Base-by-base conservation (phyloP, 1,284 basidiomycete species). In the Fomitopsis pinicola region DNA sequence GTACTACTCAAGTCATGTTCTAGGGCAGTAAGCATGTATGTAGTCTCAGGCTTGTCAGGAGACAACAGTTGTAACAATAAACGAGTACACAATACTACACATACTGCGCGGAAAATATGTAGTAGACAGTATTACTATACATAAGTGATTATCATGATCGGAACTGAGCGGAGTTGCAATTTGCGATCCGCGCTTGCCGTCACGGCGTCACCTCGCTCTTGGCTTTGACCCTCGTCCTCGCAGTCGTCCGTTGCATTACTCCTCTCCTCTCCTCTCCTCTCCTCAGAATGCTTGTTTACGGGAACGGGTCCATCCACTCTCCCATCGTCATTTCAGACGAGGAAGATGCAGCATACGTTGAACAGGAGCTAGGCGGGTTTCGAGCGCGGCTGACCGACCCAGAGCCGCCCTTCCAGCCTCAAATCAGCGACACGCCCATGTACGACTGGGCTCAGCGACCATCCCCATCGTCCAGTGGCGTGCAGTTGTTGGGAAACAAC, bases 291-390 rank as follows among this genome's bases (percentile, higher is more conserved):
- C 56, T 63, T 9, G 53, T 60, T 5, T 62, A 64, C 50, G 71
- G 71, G 55, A 26, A 64, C 55, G 74, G 74, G 26, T 73, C 75
- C 7, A 58, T 60, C 52, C 68, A 55, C 44, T 76, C 77, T 45
- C 78, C 78, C 7, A 80, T 80, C 46, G 67, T 77, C 44, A 73
- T 80, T 9, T 78, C 77, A 0, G 77, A 79, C 65, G 78, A 79
- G 56, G 78, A 79, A 59, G 77, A 77, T 42, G 76, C 75, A 15
- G 70, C 71, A 3, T 63, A 59, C 53, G 70, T 72, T 15, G 72
- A 73, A 62, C 67, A 64, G 22, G 65, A 69, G 48, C 63, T 73
- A 1, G 66, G 63, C 44, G 65, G 64, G 62, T 66, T 44, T 50
- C 48, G 42, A 17, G 40, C 38, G 36, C 46, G 52, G 35, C 35